Evolutionary conservation across 2,329 filamentous ascomycete genomes (phyloP).

Genomic region (Akanthomyces lecanii): DNA sequence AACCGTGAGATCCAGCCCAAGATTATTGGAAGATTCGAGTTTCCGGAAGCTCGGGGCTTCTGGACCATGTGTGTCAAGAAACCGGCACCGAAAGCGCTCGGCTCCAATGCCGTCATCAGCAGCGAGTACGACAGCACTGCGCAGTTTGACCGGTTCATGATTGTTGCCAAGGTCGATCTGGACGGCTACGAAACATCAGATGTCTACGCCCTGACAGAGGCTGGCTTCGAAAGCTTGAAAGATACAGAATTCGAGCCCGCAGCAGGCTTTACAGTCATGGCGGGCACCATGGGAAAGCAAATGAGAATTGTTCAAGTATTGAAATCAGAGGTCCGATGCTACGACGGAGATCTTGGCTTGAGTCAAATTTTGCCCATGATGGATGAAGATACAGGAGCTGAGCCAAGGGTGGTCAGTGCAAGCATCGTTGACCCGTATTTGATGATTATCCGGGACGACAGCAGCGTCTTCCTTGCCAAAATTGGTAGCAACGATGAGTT

Average conservation of each 20-base stretch:
- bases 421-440: constrained; percentile 87
- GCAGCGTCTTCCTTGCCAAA: constrained; percentile 71
- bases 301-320: constrained; percentile 84
- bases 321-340: constrained; percentile 81
- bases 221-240: constrained; percentile 68
- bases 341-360: constrained; percentile 83
- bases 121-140: constrained; percentile 56
- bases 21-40: constrained; percentile 64
- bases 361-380: constrained; percentile 89
- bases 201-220: constrained; percentile 70
- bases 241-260: constrained; percentile 90
- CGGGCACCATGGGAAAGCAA: constrained; percentile 75
- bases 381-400: constrained; percentile 81
- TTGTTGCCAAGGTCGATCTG: constrained; percentile 68
- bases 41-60: constrained; percentile 68
- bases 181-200: constrained; percentile 72
- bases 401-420: constrained; percentile 72
- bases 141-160: constrained; percentile 74
- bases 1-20: constrained; percentile 74
- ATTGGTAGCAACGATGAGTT: constrained; percentile 76
- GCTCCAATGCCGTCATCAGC: constrained; percentile 44
- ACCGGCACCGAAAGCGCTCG: constrained; percentile 57
- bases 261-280: constrained; percentile 80
- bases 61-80: constrained; percentile 77
- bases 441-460: constrained; percentile 77